phyloP scores from a whole-genome alignment of 1,284 basidiomycete genomes.

The Kalmanozyma brasiliensis region DNA sequence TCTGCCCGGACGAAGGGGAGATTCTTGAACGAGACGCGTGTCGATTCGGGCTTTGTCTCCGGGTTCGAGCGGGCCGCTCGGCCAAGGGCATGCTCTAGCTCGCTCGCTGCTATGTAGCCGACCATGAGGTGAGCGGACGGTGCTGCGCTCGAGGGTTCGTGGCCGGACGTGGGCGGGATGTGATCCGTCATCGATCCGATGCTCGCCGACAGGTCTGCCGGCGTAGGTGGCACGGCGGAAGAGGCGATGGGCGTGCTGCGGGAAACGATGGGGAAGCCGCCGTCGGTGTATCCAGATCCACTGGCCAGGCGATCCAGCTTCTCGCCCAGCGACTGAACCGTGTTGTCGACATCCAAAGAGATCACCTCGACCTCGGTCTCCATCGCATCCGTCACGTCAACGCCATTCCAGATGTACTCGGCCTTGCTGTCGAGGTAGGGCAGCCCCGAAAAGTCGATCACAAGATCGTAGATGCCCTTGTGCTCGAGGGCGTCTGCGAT shows the following conservation, averaged over 20 bases:
- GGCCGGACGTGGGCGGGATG: slow-evolving; percentile 66
- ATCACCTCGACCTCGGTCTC: slow-evolving; percentile 59
- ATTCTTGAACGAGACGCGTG: slow-evolving; percentile 47
- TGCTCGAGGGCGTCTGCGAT: slow-evolving; percentile 84
- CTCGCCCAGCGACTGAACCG: slow-evolving; percentile 72
- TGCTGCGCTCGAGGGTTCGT: background rate
- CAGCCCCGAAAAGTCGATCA: slow-evolving; percentile 77
- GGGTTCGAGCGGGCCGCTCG: slow-evolving; percentile 14
- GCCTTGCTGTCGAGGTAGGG: slow-evolving; percentile 91
- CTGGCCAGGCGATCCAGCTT: slow-evolving; percentile 69
- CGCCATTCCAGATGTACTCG: slow-evolving; percentile 79
- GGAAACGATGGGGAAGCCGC: slow-evolving; percentile 85
- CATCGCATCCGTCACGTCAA: slow-evolving; percentile 56
- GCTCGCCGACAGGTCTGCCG: slow-evolving; percentile 22
- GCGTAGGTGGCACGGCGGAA: slow-evolving; percentile 5
- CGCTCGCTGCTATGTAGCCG: slow-evolving; percentile 91
- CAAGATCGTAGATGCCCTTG: slow-evolving; percentile 93
- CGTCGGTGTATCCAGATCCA: slow-evolving; percentile 72
- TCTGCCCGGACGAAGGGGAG: slow-evolving; percentile 41
- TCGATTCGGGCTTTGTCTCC: slow-evolving; percentile 13
- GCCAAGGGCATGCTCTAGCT: slow-evolving; percentile 82
- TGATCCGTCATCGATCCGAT: slow-evolving; percentile 25
- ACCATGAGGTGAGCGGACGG: slow-evolving; percentile 74
- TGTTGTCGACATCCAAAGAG: slow-evolving; percentile 75
- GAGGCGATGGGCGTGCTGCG: slow-evolving; percentile 3